Evolutionary conservation across 2,329 filamentous ascomycete species (phyloP).

Genomic region (Fusarium austroafricanum): DNA sequence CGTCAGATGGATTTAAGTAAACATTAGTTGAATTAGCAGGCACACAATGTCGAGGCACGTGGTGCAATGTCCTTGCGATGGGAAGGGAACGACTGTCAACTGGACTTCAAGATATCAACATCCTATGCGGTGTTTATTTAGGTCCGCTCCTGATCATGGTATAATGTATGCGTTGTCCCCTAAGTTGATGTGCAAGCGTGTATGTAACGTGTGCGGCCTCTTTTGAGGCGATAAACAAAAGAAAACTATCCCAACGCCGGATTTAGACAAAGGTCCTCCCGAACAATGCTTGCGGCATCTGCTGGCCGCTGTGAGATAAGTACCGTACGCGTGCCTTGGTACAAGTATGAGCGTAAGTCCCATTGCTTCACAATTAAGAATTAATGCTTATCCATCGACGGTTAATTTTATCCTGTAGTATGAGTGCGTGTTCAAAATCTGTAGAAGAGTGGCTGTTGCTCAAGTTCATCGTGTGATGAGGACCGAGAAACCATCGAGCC

Average conservation of each 20-base stretch:
- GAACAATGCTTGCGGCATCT: constrained; percentile 25
- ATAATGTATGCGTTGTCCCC: constrained; percentile 26
- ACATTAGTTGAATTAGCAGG: neutral
- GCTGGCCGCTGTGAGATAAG: constrained; percentile 23
- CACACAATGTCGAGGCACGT: neutral
- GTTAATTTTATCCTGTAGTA: constrained; percentile 16
- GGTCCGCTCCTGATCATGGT: constrained; percentile 30
- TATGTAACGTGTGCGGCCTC: constrained; percentile 25
- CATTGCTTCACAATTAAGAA: constrained; percentile 22
- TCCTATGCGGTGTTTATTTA: constrained; percentile 27
- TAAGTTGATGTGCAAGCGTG: constrained; percentile 24
- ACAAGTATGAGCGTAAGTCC: constrained; percentile 2
- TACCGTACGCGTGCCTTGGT: constrained; percentile 5
- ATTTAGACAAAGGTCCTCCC: constrained; percentile 17
- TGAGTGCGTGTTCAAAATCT: constrained; percentile 34
- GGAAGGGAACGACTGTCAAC: neutral
- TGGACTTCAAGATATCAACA: constrained; percentile 2
- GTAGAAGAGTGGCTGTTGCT: neutral
- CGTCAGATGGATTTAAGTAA: constrained; percentile 5
- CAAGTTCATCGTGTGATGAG: constrained; percentile 64
- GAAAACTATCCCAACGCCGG: constrained; percentile 37
- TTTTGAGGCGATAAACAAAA: constrained; percentile 22
- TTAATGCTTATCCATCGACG: constrained; percentile 28
- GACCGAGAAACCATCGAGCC: constrained; percentile 88
- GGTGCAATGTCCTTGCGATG: neutral